phyloP scores from a whole-genome alignment of 2,329 filamentous ascomycete species.

The Verticillium tricorpus region DNA sequence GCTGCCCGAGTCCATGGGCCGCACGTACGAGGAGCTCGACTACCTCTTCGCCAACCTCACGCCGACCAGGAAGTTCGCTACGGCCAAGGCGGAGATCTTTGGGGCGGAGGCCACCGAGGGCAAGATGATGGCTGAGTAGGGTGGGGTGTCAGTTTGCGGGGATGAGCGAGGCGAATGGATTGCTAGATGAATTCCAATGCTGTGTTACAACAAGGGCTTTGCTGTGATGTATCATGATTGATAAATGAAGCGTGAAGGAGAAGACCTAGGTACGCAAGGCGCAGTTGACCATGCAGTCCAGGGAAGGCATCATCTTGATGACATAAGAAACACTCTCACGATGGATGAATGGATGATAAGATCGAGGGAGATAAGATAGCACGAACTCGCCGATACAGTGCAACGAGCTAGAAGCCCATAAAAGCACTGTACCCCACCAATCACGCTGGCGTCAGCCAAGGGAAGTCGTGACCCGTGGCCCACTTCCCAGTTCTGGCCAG shows the following conservation, averaged over 20 bases:
- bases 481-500: neutral
- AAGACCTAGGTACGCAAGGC: no score
- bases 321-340: no score
- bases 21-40: slow-evolving; percentile 18
- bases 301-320: no score
- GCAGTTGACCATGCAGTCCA: no score
- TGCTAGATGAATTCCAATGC: no score
- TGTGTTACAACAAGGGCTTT: no score
- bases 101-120: neutral
- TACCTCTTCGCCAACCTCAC: slow-evolving; percentile 6
- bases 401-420: neutral
- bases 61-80: slow-evolving; percentile 3
- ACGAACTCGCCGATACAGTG: neutral
- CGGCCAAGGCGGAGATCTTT: slow-evolving; percentile 1
- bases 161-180: no score
- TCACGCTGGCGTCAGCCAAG: neutral
- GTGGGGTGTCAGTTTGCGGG: neutral
- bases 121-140: neutral
- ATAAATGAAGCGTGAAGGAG: no score
- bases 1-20: slow-evolving; percentile 18
- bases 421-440: neutral
- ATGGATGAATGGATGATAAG: no score
- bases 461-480: neutral
- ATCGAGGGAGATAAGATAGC: neutral
- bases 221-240: no score